Conservation (phyloP, 495 filamentous ascomycete species). For the Tuber melanosporum region DNA sequence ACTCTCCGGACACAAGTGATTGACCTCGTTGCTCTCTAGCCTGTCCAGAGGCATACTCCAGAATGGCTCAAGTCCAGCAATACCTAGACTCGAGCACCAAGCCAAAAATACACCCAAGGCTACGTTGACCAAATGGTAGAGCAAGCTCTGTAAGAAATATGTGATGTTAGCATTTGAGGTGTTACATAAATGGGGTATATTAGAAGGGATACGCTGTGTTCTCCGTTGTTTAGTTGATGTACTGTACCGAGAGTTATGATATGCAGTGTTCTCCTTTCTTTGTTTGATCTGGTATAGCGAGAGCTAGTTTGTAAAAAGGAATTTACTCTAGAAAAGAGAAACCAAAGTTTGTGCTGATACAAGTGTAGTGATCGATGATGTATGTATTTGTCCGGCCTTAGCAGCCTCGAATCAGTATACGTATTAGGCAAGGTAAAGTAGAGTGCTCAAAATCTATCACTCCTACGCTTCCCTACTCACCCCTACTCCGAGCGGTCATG, state of each 20-base stretch:
- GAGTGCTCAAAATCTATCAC: constrained; percentile 1
- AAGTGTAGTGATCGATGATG: background rate
- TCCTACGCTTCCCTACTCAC: background rate
- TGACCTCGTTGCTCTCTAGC: constrained; percentile 41
- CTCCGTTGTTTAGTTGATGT: no score
- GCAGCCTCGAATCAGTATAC: background rate
- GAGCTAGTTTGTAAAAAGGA: constrained; percentile 6
- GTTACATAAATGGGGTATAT: constrained; percentile 22
- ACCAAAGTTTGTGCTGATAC: background rate
- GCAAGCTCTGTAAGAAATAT: no score
- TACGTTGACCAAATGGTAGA: constrained; percentile 86
- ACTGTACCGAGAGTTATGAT: background rate
- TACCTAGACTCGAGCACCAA: constrained; percentile 94
- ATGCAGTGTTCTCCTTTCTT: background rate
- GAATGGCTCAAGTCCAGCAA: constrained; percentile 99
- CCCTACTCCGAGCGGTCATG: background rate
- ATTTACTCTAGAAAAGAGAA: background rate
- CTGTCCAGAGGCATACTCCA: constrained; percentile 90
- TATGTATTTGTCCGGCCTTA: background rate
- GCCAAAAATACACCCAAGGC: constrained; percentile 93
- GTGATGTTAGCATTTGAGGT: constrained; percentile 80
- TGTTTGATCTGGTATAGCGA: background rate
- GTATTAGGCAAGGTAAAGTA: background rate
- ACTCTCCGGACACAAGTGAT: background rate
- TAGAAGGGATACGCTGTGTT: background rate